phyloP scores from a whole-genome alignment of 257 asterid species.

The Gentiana straminea region DNA sequence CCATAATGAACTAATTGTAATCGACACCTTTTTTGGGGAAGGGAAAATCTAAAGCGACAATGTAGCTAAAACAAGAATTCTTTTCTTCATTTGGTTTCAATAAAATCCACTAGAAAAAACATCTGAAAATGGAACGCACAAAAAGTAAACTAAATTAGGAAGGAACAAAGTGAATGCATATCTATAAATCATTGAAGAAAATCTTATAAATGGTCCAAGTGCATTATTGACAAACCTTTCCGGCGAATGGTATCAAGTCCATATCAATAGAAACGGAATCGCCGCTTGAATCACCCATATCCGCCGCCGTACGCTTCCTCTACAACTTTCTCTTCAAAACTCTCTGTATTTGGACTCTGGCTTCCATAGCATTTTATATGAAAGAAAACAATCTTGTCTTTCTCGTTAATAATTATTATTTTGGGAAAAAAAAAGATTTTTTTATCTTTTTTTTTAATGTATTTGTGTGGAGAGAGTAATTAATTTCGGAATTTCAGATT shows the following conservation, averaged over 20 bases:
- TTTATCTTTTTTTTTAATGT: not conserved
- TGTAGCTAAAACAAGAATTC: no score
- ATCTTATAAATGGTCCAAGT: not conserved
- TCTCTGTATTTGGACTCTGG: conserved; percentile 32
- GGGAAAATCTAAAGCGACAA: no score
- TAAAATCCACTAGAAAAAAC: not conserved
- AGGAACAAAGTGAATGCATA: conserved; percentile 12
- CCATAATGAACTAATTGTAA: no score
- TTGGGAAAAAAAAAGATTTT: not conserved
- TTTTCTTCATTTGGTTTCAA: not conserved
- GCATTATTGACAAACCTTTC: conserved; percentile 51
- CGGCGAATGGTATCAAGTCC: conserved; percentile 64
- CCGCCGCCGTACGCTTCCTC: conserved; percentile 18
- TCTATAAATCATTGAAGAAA: no score
- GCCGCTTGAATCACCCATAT: conserved; percentile 94
- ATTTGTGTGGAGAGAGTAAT: not conserved
- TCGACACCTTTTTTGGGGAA: no score
- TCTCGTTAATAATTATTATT: conserved; percentile 5
- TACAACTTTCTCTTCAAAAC: conserved; percentile 4
- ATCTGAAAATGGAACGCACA: not conserved
- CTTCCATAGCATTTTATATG: conserved; percentile 41
- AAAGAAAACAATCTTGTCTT: conserved; percentile 24
- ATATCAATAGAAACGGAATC: conserved; percentile 85
- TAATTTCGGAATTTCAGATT: not conserved
- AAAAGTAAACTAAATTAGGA: not conserved